Evolutionary conservation across 176 grass and related monocot species (phyloP).

Genomic region (Juncus inflexus): DNA sequence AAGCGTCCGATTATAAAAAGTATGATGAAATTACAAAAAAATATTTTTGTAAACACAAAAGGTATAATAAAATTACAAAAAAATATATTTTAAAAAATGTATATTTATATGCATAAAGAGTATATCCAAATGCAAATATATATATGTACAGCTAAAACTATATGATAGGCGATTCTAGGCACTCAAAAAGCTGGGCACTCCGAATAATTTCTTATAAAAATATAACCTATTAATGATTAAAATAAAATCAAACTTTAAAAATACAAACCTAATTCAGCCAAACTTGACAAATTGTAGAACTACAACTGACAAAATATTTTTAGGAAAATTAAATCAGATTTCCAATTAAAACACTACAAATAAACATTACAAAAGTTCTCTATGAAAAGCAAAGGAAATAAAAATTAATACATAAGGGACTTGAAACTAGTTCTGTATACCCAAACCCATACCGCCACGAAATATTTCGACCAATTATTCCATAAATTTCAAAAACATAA

Average conservation of each 20-base stretch:
- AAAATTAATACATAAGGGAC: not conserved
- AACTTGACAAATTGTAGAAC: too few relatives aligned
- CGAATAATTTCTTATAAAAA: too few relatives aligned
- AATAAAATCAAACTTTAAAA: not conserved
- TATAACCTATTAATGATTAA: conserved; percentile 6
- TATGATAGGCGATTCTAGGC: too few relatives aligned
- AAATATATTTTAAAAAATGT: too few relatives aligned
- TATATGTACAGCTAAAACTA: too few relatives aligned
- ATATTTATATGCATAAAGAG: too few relatives aligned
- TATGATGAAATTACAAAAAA: too few relatives aligned
- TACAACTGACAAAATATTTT: not conserved
- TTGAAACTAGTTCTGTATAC: conserved; percentile 20
- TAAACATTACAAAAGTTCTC: conserved; percentile 7
- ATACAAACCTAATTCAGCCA: not conserved
- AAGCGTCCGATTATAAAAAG: too few relatives aligned
- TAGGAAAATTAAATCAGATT: conserved; percentile 2
- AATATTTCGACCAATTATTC: conserved; percentile 26
- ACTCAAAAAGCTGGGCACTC: too few relatives aligned
- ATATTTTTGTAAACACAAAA: too few relatives aligned
- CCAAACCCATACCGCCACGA: conserved; percentile 21
- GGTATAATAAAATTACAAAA: too few relatives aligned
- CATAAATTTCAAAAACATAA: conserved; percentile 17
- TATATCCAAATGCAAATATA: too few relatives aligned
- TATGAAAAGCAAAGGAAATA: conserved; percentile 12
- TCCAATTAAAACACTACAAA: conserved; percentile 18